A percentile compares a stretch with the other conserved stretches of the same genome.
These are phyloP conservation scores for Penicillium bovifimosum DNA, from an alignment of 495 filamentous ascomycete genomes.

Conservation along the genomic window DNA sequence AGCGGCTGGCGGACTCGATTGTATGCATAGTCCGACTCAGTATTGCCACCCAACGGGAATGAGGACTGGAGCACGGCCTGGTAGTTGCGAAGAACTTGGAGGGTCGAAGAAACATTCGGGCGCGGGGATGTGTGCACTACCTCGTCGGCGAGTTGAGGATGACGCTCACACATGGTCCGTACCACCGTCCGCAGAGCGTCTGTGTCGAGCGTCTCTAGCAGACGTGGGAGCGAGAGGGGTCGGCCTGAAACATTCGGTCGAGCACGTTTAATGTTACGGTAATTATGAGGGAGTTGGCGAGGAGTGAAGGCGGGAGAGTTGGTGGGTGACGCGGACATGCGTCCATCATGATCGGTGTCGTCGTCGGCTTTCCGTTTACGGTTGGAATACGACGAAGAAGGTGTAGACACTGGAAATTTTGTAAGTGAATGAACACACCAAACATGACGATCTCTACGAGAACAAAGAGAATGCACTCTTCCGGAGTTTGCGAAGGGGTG, in stretches of 20 bases:
- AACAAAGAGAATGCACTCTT: not conserved
- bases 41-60: conserved; percentile 78
- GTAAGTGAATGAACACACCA: conserved; percentile 18
- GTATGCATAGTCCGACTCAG: conserved; percentile 87
- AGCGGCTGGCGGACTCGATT: conserved; percentile 84
- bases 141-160: conserved; percentile 70
- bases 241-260: conserved; percentile 68
- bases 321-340: conserved; percentile 81
- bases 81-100: conserved; percentile 76
- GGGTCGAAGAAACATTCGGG: conserved; percentile 71
- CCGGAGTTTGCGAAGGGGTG: conserved; percentile 1
- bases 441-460: not conserved
- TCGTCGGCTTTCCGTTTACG: conserved; percentile 90
- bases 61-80: conserved; percentile 70
- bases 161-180: conserved; percentile 80
- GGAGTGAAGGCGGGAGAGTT: conserved; percentile 68
- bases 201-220: conserved; percentile 85
- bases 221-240: conserved; percentile 72
- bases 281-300: conserved; percentile 55
- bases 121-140: conserved; percentile 79
- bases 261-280: conserved; percentile 58
- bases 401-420: conserved; percentile 45
- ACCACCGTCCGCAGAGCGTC: conserved; percentile 77
- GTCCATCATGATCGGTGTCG: conserved; percentile 63
- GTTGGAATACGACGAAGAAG: conserved; percentile 45